Conservation (phyloP, 75 land plant species). For the Adiantum capillusveneris region DNA sequence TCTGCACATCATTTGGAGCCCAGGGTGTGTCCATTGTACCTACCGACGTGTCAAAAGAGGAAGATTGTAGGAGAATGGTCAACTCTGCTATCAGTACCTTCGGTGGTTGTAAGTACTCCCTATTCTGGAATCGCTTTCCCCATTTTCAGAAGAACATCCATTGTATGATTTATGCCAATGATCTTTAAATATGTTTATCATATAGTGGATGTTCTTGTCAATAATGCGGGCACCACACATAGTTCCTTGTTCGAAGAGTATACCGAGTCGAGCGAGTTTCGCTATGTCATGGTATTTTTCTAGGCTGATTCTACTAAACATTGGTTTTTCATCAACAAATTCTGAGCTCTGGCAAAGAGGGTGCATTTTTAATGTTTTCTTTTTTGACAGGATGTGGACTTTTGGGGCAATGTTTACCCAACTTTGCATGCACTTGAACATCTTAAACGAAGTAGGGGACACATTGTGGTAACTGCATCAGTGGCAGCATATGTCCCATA, state of each 20-base stretch:
- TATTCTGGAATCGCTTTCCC: too few species aligned
- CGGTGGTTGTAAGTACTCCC: slow-evolving; percentile 21
- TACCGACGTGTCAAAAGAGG: slow-evolving; percentile 13
- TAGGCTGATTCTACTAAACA: too few species aligned
- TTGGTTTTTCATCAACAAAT: background rate
- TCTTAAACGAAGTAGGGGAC: slow-evolving; percentile 26
- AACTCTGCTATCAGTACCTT: slow-evolving; percentile 26
- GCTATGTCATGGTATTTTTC: slow-evolving; percentile 21
- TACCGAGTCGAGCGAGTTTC: background rate
- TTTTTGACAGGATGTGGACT: slow-evolving; percentile 24
- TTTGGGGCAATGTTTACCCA: slow-evolving; percentile 24
- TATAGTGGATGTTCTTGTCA: slow-evolving; percentile 34
- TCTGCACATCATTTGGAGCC: slow-evolving; percentile 22
- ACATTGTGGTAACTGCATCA: slow-evolving; percentile 25
- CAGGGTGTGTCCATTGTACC: slow-evolving; percentile 14
- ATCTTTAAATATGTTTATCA: background rate
- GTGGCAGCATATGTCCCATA: slow-evolving; percentile 27
- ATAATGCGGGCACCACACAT: slow-evolving; percentile 30
- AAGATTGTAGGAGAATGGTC: slow-evolving; percentile 20
- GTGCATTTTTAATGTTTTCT: background rate
- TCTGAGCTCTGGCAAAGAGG: background rate
- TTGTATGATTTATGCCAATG: background rate
- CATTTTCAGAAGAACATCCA: too few species aligned
- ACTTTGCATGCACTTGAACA: slow-evolving; percentile 29
- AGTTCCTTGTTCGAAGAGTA: slow-evolving; percentile 27